Evolutionary conservation across 768 basidiomycete genomes (phyloP), one percentile per base, ranked within the genome.

Genomic region (Leccinum arenicola): DNA sequence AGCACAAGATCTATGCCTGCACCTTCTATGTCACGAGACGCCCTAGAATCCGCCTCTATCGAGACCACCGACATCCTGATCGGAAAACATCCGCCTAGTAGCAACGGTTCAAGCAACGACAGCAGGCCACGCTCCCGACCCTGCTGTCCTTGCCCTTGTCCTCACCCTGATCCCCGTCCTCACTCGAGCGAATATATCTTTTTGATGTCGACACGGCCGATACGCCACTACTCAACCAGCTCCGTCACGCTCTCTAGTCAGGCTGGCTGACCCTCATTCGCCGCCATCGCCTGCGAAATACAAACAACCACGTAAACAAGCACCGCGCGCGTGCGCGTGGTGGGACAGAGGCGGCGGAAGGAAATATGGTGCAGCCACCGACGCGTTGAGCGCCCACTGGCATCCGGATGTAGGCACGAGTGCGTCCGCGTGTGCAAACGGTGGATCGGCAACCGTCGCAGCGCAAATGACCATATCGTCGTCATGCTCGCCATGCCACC

Each of bases 291-390:
- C 25, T 4, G 1, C 25, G 25, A 25, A 25, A 25, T 21, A 78
- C 76, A 66, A 88, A 88, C 17, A 80, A 76, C 77, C 80, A 76
- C 23, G 78, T 76, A 66, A 88, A 88, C 17, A 80, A 76, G 77
- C 80, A 68, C 66, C 56, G 61, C 61, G 23, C 33, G n/a, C 62
- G 66, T 25, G 58, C 51, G 27, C 68, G 61, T 48, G 27, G 27
- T 68, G 73, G 21, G 65, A 61, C 9, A 57, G 59, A 38, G 77
- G 77, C 14, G 74, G 75, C 4, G 77, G 77, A 31, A 78, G 75
- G 57, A 79, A 82, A 53, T 76, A 68, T 36, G 72, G 65, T 40
- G 57, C 49, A 29, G 60, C 10, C 5, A 38, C 8, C 3, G 23
- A 3, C 11, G 45, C 7, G 15, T 38, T 4, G 36, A 38, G 36